Percentiles rank a stretch among this genome's conserved stretches.
Evolutionary conservation across 2,329 filamentous ascomycete species (phyloP).

Genomic region (Sporothrix curviconia): DNA sequence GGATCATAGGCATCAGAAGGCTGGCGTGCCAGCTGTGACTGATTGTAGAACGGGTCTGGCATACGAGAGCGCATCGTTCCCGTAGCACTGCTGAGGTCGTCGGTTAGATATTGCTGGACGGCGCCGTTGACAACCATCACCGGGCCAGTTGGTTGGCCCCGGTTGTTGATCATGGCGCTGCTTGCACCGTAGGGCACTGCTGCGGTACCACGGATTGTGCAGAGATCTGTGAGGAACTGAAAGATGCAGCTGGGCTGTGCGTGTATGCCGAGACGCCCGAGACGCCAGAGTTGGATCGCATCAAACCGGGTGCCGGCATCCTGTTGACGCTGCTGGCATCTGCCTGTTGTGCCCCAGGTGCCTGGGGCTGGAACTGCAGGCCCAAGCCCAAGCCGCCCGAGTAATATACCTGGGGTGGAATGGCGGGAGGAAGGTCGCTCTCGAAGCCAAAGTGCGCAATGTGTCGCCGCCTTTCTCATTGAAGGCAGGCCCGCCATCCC

Average conservation of each 20-base stretch:
- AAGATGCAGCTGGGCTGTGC: slow-evolving; percentile 23
- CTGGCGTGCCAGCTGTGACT: slow-evolving; percentile 32
- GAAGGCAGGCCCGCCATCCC: background rate
- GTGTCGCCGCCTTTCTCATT: slow-evolving; percentile 6
- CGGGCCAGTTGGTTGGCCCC: background rate
- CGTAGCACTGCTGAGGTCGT: slow-evolving; percentile 9
- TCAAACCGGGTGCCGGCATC: background rate
- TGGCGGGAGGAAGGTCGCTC: background rate
- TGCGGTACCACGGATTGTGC: slow-evolving; percentile 20
- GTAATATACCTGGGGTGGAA: slow-evolving; percentile 13
- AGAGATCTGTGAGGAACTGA: slow-evolving; percentile 24
- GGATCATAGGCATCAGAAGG: slow-evolving; percentile 32
- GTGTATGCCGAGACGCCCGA: slow-evolving; percentile 19
- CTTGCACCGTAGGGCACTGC: background rate
- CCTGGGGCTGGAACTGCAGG: slow-evolving; percentile 17
- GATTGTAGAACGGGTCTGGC: slow-evolving; percentile 34
- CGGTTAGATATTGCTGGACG: background rate
- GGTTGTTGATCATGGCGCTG: background rate
- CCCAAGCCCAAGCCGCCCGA: slow-evolving; percentile 23
- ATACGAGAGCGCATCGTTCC: slow-evolving; percentile 31
- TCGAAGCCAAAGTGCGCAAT: slow-evolving; percentile 7
- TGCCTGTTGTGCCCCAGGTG: slow-evolving; percentile 1
- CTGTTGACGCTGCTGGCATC: background rate
- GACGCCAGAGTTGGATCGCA: slow-evolving; percentile 14
- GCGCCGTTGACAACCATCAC: background rate